A percentile compares a stretch with the other conserved stretches of the same genome.
Conservation (phyloP, 306 rosid species). For the Medicago lupulina region DNA sequence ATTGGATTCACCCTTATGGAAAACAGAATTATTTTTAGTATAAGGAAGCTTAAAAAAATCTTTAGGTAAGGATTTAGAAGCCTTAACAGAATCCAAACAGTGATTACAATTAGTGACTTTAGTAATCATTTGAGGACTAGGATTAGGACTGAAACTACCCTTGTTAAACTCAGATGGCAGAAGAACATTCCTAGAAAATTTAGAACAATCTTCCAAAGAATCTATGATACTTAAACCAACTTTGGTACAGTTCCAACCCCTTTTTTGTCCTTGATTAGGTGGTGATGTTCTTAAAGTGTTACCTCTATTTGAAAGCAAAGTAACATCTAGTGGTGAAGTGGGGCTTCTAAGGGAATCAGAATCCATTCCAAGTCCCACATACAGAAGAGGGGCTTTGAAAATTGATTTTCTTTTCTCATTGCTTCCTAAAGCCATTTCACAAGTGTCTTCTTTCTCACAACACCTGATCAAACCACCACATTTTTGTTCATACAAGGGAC, state of each 20-base stretch:
- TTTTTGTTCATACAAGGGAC: no score
- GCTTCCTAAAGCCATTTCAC: conserved; percentile 45
- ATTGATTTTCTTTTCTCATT: conserved; percentile 60
- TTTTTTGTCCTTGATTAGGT: conserved; percentile 59
- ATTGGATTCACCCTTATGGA: conserved; percentile 53
- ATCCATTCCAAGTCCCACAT: conserved; percentile 72
- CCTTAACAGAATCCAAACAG: conserved; percentile 45
- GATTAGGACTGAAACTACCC: conserved; percentile 41
- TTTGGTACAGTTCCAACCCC: conserved; percentile 73
- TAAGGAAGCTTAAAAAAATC: conserved; percentile 56
- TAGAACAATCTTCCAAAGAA: conserved; percentile 67
- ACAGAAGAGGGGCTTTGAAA: conserved; percentile 67
- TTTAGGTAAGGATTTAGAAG: conserved; percentile 75
- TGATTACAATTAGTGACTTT: conserved; percentile 52
- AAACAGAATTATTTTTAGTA: conserved; percentile 43
- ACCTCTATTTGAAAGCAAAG: conserved; percentile 65
- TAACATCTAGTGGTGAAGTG: conserved; percentile 78
- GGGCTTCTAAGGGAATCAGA: conserved; percentile 85
- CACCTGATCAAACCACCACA: conserved; percentile 40
- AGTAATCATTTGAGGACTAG: conserved; percentile 64
- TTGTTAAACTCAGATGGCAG: conserved; percentile 65
- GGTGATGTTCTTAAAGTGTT: conserved; percentile 56
- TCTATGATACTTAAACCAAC: conserved; percentile 82
- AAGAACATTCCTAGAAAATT: conserved; percentile 59
- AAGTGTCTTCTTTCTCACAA: background rate